Base-by-base conservation (phyloP, 805 yeast genomes). In the Candida sithepensis region DNA sequence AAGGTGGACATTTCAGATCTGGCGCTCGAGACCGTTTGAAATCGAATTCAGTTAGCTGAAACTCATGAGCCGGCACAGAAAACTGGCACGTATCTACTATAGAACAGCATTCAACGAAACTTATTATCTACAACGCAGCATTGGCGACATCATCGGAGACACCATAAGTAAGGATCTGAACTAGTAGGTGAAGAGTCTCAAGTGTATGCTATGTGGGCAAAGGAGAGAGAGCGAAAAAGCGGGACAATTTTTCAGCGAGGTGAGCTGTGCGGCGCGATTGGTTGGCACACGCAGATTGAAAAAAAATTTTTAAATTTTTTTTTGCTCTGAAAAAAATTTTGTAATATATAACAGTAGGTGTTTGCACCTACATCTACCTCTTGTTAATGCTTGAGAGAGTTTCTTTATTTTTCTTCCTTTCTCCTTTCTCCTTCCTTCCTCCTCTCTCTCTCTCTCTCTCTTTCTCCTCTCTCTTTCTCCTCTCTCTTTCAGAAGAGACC, bases 401-500 rank as follows among this genome's bases (percentile, higher is more conserved):
- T 30, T 40, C 32, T 28, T 36, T 47, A 34, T 49, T 44, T 44
- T 38, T 38, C 48, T 24, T 49, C 42, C 30, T 37, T 50, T 28
- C 23, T 37, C 42, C 44, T 38, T 54, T 58, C 54, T 54, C 54
- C 52, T 57, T 60, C 54, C 53, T 55, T 52, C 59, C 56, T 56
- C 56, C 61, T 60, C 66, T 60, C 65, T 60, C 67, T 60, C 66
- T 62, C 44, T 37, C 55, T 58, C 54, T 54, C 54, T 53, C 58
- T 60, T 59, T 54, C 56, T 53, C 59, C 56, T 56, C 56, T 61
- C 59, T 66, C 59, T 64, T 60, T 66, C 60, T 66, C 61, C 67
- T 67, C 72, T 71, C 70, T 63, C 66, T 60, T 55, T 66, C 72
- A 68, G 69, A 68, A 65, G 55, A 53, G 65, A 57, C 61, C 53